Base-by-base conservation (phyloP, 225 moss, liverwort and hornwort genomes). In the Anthoceros angustus region DNA sequence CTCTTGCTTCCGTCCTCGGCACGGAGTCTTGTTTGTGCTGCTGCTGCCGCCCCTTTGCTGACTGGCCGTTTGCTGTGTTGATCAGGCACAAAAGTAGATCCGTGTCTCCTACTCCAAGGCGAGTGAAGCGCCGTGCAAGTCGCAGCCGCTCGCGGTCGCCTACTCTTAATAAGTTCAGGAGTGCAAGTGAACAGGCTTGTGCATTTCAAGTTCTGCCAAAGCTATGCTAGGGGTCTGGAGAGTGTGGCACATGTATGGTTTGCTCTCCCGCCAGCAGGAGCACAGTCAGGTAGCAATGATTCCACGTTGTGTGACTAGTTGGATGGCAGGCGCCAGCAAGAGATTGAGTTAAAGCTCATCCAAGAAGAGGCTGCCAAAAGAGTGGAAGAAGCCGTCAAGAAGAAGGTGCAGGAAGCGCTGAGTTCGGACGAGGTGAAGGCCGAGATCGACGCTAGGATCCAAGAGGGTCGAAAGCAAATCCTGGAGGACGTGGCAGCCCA, bases 371-470 rank as follows among this genome's bases (percentile, higher is more conserved):
- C 84, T 39, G 76, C 87, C 10, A 84, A 78, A 79, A 84, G 86
- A 80, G 79, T 94, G 68, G 90, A 87, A 70, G 90, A 90, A 70
- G 83, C 94, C 63, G 86, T 94, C 69, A 84, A 87, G 66, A 88
- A 80, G 73, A 94, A 80, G 71, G 90, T 94, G 9, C 73, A 80
- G 26, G 90, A 90, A 74, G 87, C 87, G 41, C 74, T 90, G 39
- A 82, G 77, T 43, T 94, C 94, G 0, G 87, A 88, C 63, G 87
- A 86, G 62, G 73, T 94, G 61, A 94, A 86, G 64, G 80, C 76
- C 38, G 94, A 94, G 74, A 74, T 90, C 67, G 90, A 86, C 67
- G 43, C 75, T 21, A 86, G 77, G 74, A 79, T 88, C 50, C 80
- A 85, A 43, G 89, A 89, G 69, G 92, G 92, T 68, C 83, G 89